These are phyloP conservation scores for Wickerhamomyces sydowiorum DNA, from an alignment of 805 yeast species.

Conservation along the genomic window DNA sequence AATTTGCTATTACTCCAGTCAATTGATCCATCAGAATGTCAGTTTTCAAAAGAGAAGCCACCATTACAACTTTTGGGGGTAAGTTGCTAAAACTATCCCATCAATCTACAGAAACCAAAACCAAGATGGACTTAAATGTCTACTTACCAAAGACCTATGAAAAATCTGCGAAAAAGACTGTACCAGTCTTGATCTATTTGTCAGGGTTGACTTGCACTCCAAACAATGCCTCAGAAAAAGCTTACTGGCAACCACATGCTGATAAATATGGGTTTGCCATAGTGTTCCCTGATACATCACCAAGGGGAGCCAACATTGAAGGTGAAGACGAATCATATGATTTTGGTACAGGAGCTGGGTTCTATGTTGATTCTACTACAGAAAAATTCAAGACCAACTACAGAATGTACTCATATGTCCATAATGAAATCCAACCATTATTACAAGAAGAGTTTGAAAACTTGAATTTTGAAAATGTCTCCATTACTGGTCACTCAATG, in stretches of 20 bases:
- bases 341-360: conserved; percentile 94
- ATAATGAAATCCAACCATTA: conserved; percentile 57
- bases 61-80: conserved; percentile 60
- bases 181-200: conserved; percentile 75
- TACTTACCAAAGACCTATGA: conserved; percentile 61
- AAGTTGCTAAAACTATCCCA: conserved; percentile 70
- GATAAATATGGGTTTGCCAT: conserved; percentile 78
- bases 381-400: conserved; percentile 69
- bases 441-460: conserved; percentile 27
- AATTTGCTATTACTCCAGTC: not conserved
- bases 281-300: conserved; percentile 95
- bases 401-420: conserved; percentile 82
- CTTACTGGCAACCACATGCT: conserved; percentile 78
- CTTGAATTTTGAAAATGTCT: conserved; percentile 59
- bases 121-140: conserved; percentile 79
- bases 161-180: conserved; percentile 22
- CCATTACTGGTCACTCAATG: conserved; percentile 97
- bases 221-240: conserved; percentile 89
- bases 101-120: conserved; percentile 54
- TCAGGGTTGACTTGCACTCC: conserved; percentile 95
- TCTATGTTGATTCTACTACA: conserved; percentile 79
- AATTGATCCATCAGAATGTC: conserved; percentile 6
- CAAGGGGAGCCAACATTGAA: conserved; percentile 71
- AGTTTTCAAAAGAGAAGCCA: conserved; percentile 18
- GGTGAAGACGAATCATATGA: conserved; percentile 87